Evolutionary conservation across 768 basidiomycete species (phyloP).

Genomic region (Amylocystis lapponica): DNA sequence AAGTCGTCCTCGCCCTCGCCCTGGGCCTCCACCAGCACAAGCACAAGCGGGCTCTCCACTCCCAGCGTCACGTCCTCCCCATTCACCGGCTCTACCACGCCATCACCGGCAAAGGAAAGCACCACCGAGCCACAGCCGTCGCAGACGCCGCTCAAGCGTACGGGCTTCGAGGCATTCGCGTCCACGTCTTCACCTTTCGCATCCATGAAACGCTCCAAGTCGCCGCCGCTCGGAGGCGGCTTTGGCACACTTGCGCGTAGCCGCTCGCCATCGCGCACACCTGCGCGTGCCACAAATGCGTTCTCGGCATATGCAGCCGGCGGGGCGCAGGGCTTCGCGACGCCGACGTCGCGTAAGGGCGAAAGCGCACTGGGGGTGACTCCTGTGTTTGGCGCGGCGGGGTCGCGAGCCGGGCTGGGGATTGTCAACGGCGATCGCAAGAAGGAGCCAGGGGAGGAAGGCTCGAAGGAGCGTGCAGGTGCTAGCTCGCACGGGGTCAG

Average conservation of each 20-base stretch:
- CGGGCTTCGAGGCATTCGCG: slow-evolving; percentile 55
- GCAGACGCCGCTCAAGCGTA: slow-evolving; percentile 35
- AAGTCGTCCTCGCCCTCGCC: slow-evolving; percentile 22
- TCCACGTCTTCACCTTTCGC: slow-evolving; percentile 47
- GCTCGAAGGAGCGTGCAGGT: slow-evolving; percentile 21
- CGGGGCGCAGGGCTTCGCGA: slow-evolving; percentile 41
- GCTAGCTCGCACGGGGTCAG: slow-evolving; percentile 12
- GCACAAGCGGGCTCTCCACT: slow-evolving; percentile 4
- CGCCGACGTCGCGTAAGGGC: slow-evolving; percentile 46
- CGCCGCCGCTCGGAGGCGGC: slow-evolving; percentile 33
- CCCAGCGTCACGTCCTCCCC: slow-evolving; percentile 7
- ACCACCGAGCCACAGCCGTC: slow-evolving; percentile 17
- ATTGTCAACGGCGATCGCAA: neutral
- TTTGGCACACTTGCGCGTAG: slow-evolving; percentile 28
- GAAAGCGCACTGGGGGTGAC: slow-evolving; percentile 12
- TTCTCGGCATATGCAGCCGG: slow-evolving; percentile 57
- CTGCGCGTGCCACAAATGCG: slow-evolving; percentile 32
- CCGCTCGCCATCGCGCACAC: slow-evolving; percentile 48
- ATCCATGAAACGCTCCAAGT: slow-evolving; percentile 44
- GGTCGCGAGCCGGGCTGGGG: slow-evolving; percentile 5
- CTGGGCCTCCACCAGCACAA: slow-evolving; percentile 15
- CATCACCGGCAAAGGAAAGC: slow-evolving; percentile 3
- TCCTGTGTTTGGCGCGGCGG: slow-evolving; percentile 7
- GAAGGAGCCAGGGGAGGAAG: slow-evolving; percentile 16
- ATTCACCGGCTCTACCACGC: slow-evolving; percentile 7